A percentile compares a stretch with the other conserved stretches of the same genome.
phyloP scores from a whole-genome alignment of 2,329 filamentous ascomycete genomes.

The Colletotrichum lentis region DNA sequence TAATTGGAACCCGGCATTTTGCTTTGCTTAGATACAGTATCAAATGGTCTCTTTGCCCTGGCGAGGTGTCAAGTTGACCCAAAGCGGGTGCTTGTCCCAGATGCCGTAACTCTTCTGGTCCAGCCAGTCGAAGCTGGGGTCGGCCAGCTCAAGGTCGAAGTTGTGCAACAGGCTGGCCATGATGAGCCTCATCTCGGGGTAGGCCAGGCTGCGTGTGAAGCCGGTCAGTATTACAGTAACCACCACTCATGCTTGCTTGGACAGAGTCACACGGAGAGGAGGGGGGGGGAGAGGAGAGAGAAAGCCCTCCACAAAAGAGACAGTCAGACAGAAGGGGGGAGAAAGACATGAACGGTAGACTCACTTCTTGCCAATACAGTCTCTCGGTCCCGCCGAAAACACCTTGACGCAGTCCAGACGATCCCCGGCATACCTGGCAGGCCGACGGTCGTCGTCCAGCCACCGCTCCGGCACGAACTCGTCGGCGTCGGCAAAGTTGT shows the following conservation, averaged over 20 bases:
- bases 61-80: slow-evolving; percentile 23
- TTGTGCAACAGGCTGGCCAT: slow-evolving; percentile 54
- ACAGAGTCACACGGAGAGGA: too few species aligned
- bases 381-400: slow-evolving; percentile 58
- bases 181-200: slow-evolving; percentile 59
- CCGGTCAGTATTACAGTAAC: neutral
- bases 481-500: slow-evolving; percentile 55
- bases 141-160: slow-evolving; percentile 54
- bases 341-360: slow-evolving; percentile 35
- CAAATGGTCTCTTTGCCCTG: neutral
- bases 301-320: too few species aligned
- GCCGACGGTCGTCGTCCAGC: slow-evolving; percentile 16
- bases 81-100: slow-evolving; percentile 35
- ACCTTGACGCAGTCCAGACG: slow-evolving; percentile 49
- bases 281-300: too few species aligned
- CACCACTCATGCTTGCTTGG: too few species aligned
- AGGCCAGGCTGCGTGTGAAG: slow-evolving; percentile 49
- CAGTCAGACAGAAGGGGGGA: neutral
- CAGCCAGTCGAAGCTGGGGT: slow-evolving; percentile 50
- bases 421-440: slow-evolving; percentile 18
- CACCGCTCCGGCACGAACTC: slow-evolving; percentile 60
- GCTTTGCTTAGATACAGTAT: too few species aligned
- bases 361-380: slow-evolving; percentile 61
- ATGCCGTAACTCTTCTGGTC: slow-evolving; percentile 35
- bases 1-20: too few species aligned